Conservation (phyloP, 164 flowering plant genomes). For the Sextonia rubra region DNA sequence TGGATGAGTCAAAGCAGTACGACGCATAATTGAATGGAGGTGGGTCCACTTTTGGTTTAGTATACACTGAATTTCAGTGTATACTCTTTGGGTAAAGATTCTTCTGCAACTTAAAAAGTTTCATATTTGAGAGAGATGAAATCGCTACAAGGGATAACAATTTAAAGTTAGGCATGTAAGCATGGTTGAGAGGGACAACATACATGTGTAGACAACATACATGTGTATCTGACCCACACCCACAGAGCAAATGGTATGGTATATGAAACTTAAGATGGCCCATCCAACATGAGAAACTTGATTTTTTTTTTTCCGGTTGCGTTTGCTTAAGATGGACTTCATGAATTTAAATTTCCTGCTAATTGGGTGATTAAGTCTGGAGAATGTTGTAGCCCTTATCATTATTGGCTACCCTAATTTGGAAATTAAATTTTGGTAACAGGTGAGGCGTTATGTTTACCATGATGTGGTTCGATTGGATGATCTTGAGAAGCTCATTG, state of each 20-base stretch:
- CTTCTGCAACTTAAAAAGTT: too few relatives aligned
- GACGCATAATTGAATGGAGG: neutral
- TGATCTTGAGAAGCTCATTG: conserved; percentile 84
- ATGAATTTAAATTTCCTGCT: neutral
- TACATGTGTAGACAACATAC: neutral
- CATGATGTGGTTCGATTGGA: conserved; percentile 79
- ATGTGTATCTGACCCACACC: neutral
- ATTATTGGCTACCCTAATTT: neutral
- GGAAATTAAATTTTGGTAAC: neutral
- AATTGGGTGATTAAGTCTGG: neutral
- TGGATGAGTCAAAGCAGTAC: neutral
- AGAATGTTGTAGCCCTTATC: neutral
- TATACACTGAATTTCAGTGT: too few relatives aligned
- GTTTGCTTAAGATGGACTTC: neutral
- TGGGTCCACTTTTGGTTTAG: too few relatives aligned
- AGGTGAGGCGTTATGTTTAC: conserved; percentile 91
- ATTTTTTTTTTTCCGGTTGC: neutral
- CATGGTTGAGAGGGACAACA: neutral
- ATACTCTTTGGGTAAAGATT: too few relatives aligned
- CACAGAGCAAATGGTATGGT: neutral
- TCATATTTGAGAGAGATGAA: too few relatives aligned
- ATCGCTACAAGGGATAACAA: too few relatives aligned
- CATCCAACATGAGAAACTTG: neutral
- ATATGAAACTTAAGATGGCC: neutral
- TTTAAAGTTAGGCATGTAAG: neutral